These are phyloP conservation scores for Simplicillium sp. DNA, from an alignment of 2,329 filamentous ascomycete genomes.

Conservation along the genomic window DNA sequence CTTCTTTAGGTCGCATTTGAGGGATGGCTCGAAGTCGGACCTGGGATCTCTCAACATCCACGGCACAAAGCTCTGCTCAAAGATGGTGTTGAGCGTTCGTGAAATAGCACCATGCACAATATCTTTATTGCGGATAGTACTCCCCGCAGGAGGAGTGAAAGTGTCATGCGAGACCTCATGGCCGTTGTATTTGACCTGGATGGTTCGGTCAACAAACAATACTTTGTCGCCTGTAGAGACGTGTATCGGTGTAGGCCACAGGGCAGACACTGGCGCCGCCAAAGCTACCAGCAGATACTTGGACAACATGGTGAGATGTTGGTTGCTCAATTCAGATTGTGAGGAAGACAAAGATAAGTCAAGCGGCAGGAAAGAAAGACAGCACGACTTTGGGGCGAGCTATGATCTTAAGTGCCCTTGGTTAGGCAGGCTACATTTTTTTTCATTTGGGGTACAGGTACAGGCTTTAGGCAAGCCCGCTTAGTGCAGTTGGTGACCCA, in stretches of 20 bases:
- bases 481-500: no score
- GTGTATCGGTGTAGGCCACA: conserved; percentile 46
- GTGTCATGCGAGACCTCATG: conserved; percentile 34
- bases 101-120: conserved; percentile 47
- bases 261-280: conserved; percentile 20
- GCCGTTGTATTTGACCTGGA: conserved; percentile 51
- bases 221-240: conserved; percentile 40
- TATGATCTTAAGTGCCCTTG: no score
- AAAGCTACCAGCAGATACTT: background rate
- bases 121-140: conserved; percentile 36
- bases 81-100: conserved; percentile 55
- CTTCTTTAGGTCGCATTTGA: conserved; percentile 22
- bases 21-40: conserved; percentile 52
- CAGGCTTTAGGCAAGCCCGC: no score
- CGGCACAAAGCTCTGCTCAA: conserved; percentile 60
- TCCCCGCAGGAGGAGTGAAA: conserved; percentile 19
- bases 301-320: no score
- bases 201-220: conserved; percentile 41
- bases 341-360: no score
- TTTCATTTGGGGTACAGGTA: no score
- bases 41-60: conserved; percentile 67
- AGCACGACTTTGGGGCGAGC: no score
- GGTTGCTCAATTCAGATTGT: no score
- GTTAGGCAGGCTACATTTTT: no score
- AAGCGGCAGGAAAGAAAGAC: no score